Evolutionary conservation across 768 basidiomycete species (phyloP).

Genomic region (Pleurotus ostreatus): DNA sequence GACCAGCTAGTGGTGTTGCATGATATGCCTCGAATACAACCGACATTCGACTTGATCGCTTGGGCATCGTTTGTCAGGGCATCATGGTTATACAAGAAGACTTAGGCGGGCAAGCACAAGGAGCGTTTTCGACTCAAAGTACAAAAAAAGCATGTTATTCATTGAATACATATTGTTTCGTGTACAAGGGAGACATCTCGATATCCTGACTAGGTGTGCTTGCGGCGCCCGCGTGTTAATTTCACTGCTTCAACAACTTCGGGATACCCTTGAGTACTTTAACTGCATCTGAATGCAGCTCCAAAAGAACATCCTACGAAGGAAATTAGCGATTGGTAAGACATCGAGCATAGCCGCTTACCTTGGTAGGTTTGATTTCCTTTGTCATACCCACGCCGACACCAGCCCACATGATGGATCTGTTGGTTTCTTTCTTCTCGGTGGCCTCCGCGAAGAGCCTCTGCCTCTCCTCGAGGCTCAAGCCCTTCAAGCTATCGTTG

Average conservation of each 20-base stretch:
- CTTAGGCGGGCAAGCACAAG: too few species aligned
- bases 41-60: too few species aligned
- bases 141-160: not conserved
- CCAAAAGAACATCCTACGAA: conserved; percentile 1
- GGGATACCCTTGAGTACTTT: not conserved
- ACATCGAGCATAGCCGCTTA: not conserved
- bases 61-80: too few species aligned
- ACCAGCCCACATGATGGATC: conserved; percentile 41
- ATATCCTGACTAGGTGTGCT: not conserved
- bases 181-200: too few species aligned
- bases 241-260: not conserved
- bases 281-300: not conserved
- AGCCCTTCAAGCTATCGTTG: conserved; percentile 23
- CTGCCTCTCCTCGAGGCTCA: conserved; percentile 22
- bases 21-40: too few species aligned
- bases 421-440: conserved; percentile 22
- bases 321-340: not conserved
- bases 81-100: too few species aligned
- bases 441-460: conserved; percentile 23
- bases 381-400: conserved; percentile 32
- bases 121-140: too few species aligned
- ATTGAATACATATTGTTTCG: not conserved
- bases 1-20: too few species aligned
- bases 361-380: conserved; percentile 12
- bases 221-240: not conserved